Base-by-base conservation (phyloP, 2,329 filamentous ascomycete genomes). In the Remersonia thermophila region DNA sequence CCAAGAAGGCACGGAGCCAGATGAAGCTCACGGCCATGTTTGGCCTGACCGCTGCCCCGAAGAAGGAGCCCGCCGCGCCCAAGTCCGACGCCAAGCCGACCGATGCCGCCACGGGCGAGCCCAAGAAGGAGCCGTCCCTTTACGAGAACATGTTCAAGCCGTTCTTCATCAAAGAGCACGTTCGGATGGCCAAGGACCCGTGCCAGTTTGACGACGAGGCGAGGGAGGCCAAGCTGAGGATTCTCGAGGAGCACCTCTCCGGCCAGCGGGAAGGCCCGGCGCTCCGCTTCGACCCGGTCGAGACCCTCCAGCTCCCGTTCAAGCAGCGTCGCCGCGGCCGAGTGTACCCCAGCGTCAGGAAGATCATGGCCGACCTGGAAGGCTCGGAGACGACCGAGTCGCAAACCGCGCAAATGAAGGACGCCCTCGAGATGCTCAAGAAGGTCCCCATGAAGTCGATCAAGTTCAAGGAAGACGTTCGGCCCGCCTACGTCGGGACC, bases 141-240 rank as follows among this genome's bases (percentile, higher is more conserved):
- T 87, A 84, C 47, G 63, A 81, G 13, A 77, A 74, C 46, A 63
- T 69, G 26, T 96, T 96, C 51, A 71, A 85, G 23, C 77, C 83
- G 0, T 96, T 95, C 55, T 87, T 81, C 43, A 52, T 91, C 31
- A 80, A 84, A 40, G 67, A 77, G 3, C 71, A 84, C 50, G 81
- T 84, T 2, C 71, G 60, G n/a, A 48, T 95, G 36, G 85, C 86
- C 1, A 66, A 69, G 0, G 60, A 66, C 33, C 64, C 62, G 2
- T 23, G 20, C 18, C 55, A 66, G 27, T 66, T 78, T 54, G 77
- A 83, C 45, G 53, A 67, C 1, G 64, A 74, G 41, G 69, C 72
- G 1, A 61, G 65, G 17, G 52, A 62, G n/a, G 59, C 51, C 34
- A 77, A 71, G 53, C 66, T 62, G 18, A 50, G 46, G 13, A 65